Evolutionary conservation across 2,329 filamentous ascomycete genomes (phyloP), one percentile per base, ranked within the genome.

Genomic region (Elsinoe arachidis): DNA sequence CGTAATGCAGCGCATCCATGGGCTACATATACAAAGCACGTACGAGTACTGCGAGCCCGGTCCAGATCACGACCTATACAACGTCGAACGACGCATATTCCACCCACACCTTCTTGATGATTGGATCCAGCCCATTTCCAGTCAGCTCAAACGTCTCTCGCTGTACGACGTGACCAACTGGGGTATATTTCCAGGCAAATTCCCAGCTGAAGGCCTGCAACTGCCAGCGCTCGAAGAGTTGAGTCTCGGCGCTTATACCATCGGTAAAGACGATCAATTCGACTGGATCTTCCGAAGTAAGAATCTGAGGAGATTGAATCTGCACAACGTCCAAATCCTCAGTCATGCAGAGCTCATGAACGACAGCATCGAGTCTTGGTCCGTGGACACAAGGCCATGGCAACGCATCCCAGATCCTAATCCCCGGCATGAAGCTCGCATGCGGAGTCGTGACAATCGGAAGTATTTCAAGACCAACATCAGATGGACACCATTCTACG

Each of bases 151-250:
- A 23, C 41, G 38, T 15, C 41, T 56, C 5, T 56, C 54, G 33
- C 30, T 56, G 23, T 56, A 56, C 41, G 37, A 47, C 41, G 5
- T 3, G 10, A 56, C 17, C 37, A 56, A 56, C 26, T 56, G 54
- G 54, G 54, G 54, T 7, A 15, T 47, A 5, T 17, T 56, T 15
- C 54, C 54, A 3, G 54, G 54, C 5, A 14, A 33, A 12, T 47
- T 56, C 23, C 37, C 52, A 7, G 39, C 41, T 12, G n/a, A 21
- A n/a, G 12, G 15, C 11, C 19, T 56, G 19, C 21, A 30, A 41
- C n/a, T 56, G 11, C 54, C 54, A 17, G 26, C 34, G 26, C 54
- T 56, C 5, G 38, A 47, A 33, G 41, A 44, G 5, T n/a, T 56
- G 21, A 47, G 38, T 26, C 23, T 56, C 2, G 54, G 54, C 5